A percentile compares a stretch with the other conserved stretches of the same genome.
phyloP scores from a whole-genome alignment of 2,329 filamentous ascomycete genomes.

The Fusarium multiceps region DNA sequence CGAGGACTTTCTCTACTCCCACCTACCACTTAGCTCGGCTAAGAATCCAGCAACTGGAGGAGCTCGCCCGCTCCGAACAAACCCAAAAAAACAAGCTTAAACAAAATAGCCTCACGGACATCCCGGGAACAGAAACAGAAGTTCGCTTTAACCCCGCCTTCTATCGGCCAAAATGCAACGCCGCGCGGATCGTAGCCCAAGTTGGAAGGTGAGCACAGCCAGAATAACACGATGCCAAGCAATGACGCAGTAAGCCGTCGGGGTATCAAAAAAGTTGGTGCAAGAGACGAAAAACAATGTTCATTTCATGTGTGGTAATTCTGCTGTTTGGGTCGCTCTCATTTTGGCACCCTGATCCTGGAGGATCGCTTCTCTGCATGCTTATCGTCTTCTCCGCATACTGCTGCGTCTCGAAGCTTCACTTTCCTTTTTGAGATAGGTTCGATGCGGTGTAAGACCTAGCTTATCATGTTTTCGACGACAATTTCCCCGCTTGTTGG shows the following conservation, averaged over 20 bases:
- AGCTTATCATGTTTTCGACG: slow-evolving; percentile 4
- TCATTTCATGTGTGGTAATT: no score
- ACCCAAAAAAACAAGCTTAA: slow-evolving; percentile 32
- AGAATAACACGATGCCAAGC: slow-evolving; percentile 14
- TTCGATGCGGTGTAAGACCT: slow-evolving; percentile 29
- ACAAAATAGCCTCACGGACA: slow-evolving; percentile 4
- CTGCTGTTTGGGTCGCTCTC: no score
- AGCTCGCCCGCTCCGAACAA: not conserved
- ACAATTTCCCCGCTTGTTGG: slow-evolving; percentile 9
- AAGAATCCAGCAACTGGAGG: no score
- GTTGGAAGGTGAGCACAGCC: slow-evolving; percentile 19
- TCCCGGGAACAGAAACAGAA: not conserved
- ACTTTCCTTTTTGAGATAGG: slow-evolving; percentile 31
- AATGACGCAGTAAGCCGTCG: slow-evolving; percentile 32
- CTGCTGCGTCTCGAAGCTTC: no score
- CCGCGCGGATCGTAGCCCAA: slow-evolving; percentile 19
- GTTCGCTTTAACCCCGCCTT: not conserved
- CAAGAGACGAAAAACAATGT: no score
- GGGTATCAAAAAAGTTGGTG: no score
- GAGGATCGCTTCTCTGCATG: no score
- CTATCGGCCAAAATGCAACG: slow-evolving; percentile 1
- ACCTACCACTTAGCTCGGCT: no score
- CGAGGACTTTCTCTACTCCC: no score
- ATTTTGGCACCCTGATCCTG: no score
- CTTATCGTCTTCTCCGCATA: slow-evolving; percentile 28